Conservation (phyloP, 2,329 filamentous ascomycete species). For the Emmonsia crescens region DNA sequence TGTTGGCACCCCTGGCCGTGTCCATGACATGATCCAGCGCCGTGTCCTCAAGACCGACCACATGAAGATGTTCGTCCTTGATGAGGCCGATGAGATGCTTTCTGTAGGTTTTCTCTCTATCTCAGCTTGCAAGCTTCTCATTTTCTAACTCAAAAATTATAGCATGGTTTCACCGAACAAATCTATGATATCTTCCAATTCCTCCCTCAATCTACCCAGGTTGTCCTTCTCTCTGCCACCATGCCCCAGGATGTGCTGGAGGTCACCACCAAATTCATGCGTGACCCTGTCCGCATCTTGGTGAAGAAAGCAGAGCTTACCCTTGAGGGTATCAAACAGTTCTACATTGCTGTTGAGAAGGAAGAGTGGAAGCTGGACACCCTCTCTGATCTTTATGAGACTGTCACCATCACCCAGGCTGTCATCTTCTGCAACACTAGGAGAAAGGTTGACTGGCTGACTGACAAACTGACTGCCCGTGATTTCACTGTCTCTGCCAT, state of each 20-base stretch:
- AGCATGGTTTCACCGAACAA: conserved; percentile 97
- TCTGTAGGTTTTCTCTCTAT: conserved; percentile 15
- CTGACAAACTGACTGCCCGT: conserved; percentile 94
- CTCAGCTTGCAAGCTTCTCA: too few relatives aligned
- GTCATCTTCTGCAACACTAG: conserved; percentile 99
- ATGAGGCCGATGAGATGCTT: conserved; percentile 99
- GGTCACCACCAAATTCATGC: conserved; percentile 99
- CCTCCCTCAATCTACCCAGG: conserved; percentile 93
- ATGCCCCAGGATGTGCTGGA: conserved; percentile 99
- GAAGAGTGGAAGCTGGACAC: conserved; percentile 99
- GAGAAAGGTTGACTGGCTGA: conserved; percentile 99
- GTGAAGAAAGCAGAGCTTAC: conserved; percentile 99
- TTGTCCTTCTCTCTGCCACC: conserved; percentile 93
- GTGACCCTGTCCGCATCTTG: conserved; percentile 94
- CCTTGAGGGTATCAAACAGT: conserved; percentile 99
- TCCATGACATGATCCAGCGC: conserved; percentile 99
- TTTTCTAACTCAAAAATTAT: background rate
- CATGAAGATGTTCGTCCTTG: conserved; percentile 99
- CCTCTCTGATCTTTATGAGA: conserved; percentile 97
- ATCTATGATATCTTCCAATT: conserved; percentile 99
- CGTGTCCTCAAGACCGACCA: conserved; percentile 91
- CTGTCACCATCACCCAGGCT: conserved; percentile 96
- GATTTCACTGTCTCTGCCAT: conserved; percentile 99
- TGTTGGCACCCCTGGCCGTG: conserved; percentile 94
- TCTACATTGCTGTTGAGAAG: conserved; percentile 99